These are phyloP conservation scores for Lipomyces orientalis DNA, from an alignment of 805 yeast genomes.

Conservation along the genomic window DNA sequence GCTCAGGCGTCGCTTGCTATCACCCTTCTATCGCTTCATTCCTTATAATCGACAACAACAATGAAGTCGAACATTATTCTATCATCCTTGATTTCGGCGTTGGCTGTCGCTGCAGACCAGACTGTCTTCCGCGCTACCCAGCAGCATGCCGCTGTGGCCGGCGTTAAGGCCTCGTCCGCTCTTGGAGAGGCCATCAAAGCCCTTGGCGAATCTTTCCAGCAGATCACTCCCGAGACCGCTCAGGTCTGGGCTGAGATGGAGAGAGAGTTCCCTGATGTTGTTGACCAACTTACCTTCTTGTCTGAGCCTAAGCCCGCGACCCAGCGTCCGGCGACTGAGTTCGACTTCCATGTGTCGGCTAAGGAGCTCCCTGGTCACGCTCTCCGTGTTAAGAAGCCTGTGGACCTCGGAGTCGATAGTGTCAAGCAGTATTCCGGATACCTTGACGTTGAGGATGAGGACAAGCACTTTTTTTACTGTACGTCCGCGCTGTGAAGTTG, in stretches of 20 bases:
- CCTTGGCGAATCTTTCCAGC: constrained; percentile 32
- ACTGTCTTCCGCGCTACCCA: constrained; percentile 4
- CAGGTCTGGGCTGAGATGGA: constrained; percentile 39
- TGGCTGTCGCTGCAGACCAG: constrained; percentile 18
- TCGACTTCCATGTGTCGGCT: constrained; percentile 52
- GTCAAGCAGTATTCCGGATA: constrained; percentile 82
- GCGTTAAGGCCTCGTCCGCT: constrained; percentile 31
- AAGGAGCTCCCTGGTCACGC: constrained; percentile 55
- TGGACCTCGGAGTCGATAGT: constrained; percentile 73
- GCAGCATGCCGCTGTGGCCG: constrained; percentile 9
- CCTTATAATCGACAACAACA: not conserved
- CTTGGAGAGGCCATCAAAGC: constrained; percentile 29
- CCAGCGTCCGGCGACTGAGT: constrained; percentile 42
- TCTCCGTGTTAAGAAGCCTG: constrained; percentile 71
- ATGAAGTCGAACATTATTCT: constrained; percentile 29
- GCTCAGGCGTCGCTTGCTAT: not conserved
- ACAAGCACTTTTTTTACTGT: constrained; percentile 85
- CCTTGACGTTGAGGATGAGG: constrained; percentile 75
- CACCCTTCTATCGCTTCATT: not conserved
- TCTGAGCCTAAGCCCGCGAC: constrained; percentile 38
- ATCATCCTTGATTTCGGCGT: constrained; percentile 31
- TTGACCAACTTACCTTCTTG: constrained; percentile 32
- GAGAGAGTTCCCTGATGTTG: constrained; percentile 38
- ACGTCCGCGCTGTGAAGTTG: not conserved
- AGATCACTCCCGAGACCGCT: constrained; percentile 33